Conservation (phyloP, 2,329 filamentous ascomycete genomes). For the Diaporthe citrichinensis region DNA sequence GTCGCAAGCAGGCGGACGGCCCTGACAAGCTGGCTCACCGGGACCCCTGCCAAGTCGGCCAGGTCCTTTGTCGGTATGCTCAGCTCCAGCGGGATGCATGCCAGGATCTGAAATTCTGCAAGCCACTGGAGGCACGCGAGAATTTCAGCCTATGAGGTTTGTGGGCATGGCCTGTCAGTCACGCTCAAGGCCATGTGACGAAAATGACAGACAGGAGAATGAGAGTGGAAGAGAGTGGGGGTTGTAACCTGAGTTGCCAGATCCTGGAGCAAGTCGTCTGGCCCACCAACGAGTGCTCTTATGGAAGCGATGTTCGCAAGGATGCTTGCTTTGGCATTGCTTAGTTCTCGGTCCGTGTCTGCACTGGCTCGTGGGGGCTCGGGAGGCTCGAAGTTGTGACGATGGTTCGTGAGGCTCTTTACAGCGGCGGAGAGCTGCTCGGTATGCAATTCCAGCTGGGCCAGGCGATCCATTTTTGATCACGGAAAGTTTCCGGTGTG, state of each 20-base stretch:
- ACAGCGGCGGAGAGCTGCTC: background rate
- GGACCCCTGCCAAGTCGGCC: slow-evolving; percentile 56
- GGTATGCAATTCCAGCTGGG: background rate
- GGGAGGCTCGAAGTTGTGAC: background rate
- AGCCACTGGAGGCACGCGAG: slow-evolving; percentile 58
- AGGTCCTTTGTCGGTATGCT: slow-evolving; percentile 56
- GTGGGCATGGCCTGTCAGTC: background rate
- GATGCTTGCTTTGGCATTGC: slow-evolving; percentile 1
- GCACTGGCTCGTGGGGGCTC: background rate
- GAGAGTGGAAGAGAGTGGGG: background rate
- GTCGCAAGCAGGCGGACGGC: slow-evolving; percentile 51
- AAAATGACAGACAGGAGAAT: background rate
- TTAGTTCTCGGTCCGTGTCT: background rate
- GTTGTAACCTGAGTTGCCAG: background rate
- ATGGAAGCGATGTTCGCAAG: background rate
- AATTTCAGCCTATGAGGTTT: slow-evolving; percentile 25
- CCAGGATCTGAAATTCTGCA: slow-evolving; percentile 59
- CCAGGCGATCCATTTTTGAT: background rate
- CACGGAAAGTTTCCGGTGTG: background rate
- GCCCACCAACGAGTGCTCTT: background rate
- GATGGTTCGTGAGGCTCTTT: background rate
- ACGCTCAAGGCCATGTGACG: background rate
- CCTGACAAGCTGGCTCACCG: slow-evolving; percentile 54
- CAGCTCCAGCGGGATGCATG: slow-evolving; percentile 57
- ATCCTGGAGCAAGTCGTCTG: slow-evolving; percentile 2